Evolutionary conservation across 768 basidiomycete genomes (phyloP).

Genomic region (Coprinopsis cinerea): DNA sequence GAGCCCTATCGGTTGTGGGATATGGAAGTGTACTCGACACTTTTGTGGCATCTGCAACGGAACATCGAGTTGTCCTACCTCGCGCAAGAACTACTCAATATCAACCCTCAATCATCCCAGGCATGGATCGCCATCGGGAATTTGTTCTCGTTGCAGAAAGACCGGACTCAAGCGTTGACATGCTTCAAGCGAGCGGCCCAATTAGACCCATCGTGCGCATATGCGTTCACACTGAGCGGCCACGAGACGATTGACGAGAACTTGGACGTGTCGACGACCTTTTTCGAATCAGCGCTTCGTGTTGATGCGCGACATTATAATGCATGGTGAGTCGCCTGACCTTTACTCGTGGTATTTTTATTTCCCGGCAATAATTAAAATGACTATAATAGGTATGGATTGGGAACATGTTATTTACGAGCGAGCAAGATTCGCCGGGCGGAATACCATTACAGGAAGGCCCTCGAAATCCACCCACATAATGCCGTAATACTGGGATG

Average conservation of each 20-base stretch:
- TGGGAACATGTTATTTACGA: slow-evolving; percentile 93
- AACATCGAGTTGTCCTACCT: slow-evolving; percentile 84
- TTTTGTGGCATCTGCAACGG: slow-evolving; percentile 90
- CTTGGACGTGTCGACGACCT: slow-evolving; percentile 83
- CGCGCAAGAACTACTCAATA: slow-evolving; percentile 85
- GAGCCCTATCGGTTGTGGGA: slow-evolving; percentile 89
- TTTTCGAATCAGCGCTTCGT: slow-evolving; percentile 88
- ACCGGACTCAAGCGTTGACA: slow-evolving; percentile 86
- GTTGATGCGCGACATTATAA: slow-evolving; percentile 94
- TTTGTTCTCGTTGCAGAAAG: slow-evolving; percentile 91
- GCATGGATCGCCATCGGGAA: slow-evolving; percentile 98
- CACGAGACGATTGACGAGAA: slow-evolving; percentile 98
- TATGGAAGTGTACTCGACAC: slow-evolving; percentile 95
- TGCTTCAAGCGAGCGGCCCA: slow-evolving; percentile 92
- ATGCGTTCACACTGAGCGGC: slow-evolving; percentile 93
- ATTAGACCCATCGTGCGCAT: slow-evolving; percentile 85
- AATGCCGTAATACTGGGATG: slow-evolving; percentile 96
- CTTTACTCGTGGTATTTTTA: slow-evolving; percentile 15
- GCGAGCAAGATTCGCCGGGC: slow-evolving; percentile 91
- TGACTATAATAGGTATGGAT: slow-evolving; percentile 75
- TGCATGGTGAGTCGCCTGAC: slow-evolving; percentile 71
- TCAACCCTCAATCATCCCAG: slow-evolving; percentile 76
- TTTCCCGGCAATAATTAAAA: too few species aligned
- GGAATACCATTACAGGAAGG: slow-evolving; percentile 94
- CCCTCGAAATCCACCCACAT: slow-evolving; percentile 85